phyloP scores from a whole-genome alignment of 2,329 filamentous ascomycete genomes.

The Rhinocladiella mackenziei region DNA sequence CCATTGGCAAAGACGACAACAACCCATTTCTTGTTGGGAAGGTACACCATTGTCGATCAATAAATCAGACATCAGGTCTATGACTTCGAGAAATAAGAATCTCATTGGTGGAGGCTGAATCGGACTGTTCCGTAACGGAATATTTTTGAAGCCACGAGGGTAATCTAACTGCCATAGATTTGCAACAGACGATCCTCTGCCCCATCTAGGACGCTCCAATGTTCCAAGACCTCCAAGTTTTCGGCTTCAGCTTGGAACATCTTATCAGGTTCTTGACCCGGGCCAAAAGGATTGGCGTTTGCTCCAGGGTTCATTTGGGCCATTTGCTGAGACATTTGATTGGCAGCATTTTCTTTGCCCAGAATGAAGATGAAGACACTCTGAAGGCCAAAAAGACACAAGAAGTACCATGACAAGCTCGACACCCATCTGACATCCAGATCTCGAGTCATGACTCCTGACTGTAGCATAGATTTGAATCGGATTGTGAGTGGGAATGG shows the following conservation, averaged over 20 bases:
- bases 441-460: conserved; percentile 90
- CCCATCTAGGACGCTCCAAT: conserved; percentile 84
- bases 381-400: conserved; percentile 94
- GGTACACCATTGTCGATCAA: not conserved
- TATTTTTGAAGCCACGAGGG: not conserved
- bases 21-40: not conserved
- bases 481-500: conserved; percentile 97
- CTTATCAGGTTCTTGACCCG: conserved; percentile 92
- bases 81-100: too few relatives aligned
- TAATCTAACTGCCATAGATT: conserved; percentile 30
- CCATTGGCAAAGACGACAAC: not conserved
- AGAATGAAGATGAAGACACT: conserved; percentile 96
- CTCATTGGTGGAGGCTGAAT: too few relatives aligned
- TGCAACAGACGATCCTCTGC: conserved; percentile 79
- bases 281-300: conserved; percentile 71
- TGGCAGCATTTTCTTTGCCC: conserved; percentile 85
- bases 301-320: conserved; percentile 67
- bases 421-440: conserved; percentile 98
- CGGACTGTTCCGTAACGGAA: too few relatives aligned
- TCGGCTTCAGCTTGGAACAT: conserved; percentile 88
- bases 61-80: too few relatives aligned
- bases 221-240: conserved; percentile 91
- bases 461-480: conserved; percentile 99
- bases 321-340: conserved; percentile 81
- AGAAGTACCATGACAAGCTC: conserved; percentile 96